Conservation (phyloP, 2,329 filamentous ascomycete genomes). For the Aspergillus phoenicis region DNA sequence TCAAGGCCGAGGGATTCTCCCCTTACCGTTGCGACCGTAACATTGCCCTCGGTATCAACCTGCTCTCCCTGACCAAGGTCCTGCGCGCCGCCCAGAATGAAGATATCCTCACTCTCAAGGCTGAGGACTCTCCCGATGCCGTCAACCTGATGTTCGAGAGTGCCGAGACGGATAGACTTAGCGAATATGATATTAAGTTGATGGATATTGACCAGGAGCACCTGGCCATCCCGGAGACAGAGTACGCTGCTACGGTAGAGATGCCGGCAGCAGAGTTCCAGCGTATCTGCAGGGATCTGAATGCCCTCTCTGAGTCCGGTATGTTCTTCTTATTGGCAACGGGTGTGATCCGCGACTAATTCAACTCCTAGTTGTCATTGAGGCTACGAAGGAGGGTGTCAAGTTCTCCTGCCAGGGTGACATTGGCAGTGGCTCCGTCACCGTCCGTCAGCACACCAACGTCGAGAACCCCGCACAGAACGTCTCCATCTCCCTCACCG, state of each 20-base stretch:
- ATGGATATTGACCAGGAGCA: constrained; percentile 99
- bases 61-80: constrained; percentile 95
- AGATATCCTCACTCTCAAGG: constrained; percentile 94
- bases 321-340: constrained; percentile 40
- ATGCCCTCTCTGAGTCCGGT: constrained; percentile 94
- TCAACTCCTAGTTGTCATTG: constrained; percentile 74
- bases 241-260: constrained; percentile 86
- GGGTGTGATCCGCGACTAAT: constrained; percentile 22
- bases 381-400: constrained; percentile 94
- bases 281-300: constrained; percentile 90
- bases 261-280: constrained; percentile 92
- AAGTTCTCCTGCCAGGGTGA: constrained; percentile 93
- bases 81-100: constrained; percentile 91
- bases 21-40: constrained; percentile 99
- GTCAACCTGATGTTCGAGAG: constrained; percentile 97
- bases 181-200: constrained; percentile 99
- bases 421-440: constrained; percentile 93
- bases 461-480: constrained; percentile 86
- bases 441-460: constrained; percentile 82
- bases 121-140: constrained; percentile 92
- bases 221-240: constrained; percentile 97
- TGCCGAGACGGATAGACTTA: constrained; percentile 81
- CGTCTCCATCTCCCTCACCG: constrained; percentile 85
- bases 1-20: constrained; percentile 91
- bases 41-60: constrained; percentile 96